A percentile compares a stretch with the other conserved stretches of the same genome.
Evolutionary conservation across 2,329 filamentous ascomycete genomes (phyloP).

Genomic region (Nigrospora oryzae): DNA sequence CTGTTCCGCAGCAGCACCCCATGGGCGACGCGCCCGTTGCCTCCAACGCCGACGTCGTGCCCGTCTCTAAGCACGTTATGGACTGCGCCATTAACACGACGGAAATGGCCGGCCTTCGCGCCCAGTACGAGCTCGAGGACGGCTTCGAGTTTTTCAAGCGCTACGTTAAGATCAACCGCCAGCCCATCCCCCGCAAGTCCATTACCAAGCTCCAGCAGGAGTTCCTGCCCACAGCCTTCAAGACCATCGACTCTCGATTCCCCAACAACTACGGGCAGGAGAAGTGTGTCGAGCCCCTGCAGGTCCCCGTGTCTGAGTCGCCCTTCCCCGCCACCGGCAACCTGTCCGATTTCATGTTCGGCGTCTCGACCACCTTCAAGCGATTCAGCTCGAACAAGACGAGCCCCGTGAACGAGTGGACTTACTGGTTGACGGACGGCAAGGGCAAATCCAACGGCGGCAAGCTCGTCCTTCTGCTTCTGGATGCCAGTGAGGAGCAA

Average conservation of each 20-base stretch:
- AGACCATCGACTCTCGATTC: slow-evolving; percentile 37
- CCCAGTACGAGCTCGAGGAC: slow-evolving; percentile 38
- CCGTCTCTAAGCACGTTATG: slow-evolving; percentile 27
- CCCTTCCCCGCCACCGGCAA: slow-evolving; percentile 41
- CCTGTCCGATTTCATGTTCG: slow-evolving; percentile 49
- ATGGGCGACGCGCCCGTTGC: slow-evolving; percentile 16
- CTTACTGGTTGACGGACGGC: slow-evolving; percentile 51
- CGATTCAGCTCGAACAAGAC: slow-evolving; percentile 42
- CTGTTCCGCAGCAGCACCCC: slow-evolving; percentile 18
- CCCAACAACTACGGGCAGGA: slow-evolving; percentile 28
- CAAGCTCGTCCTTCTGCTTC: slow-evolving; percentile 44
- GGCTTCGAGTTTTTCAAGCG: slow-evolving; percentile 48
- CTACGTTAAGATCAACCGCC: slow-evolving; percentile 42
- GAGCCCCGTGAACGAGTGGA: slow-evolving; percentile 48
- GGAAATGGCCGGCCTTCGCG: slow-evolving; percentile 34
- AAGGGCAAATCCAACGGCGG: slow-evolving; percentile 47
- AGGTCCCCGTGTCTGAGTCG: slow-evolving; percentile 42
- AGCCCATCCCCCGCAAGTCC: slow-evolving; percentile 38
- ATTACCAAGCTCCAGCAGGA: slow-evolving; percentile 41
- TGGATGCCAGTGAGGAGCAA: slow-evolving; percentile 43
- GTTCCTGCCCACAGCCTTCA: slow-evolving; percentile 37
- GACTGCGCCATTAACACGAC: slow-evolving; percentile 41
- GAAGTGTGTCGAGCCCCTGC: slow-evolving; percentile 38
- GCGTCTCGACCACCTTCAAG: slow-evolving; percentile 49
- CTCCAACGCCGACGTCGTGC: slow-evolving; percentile 19